Percentiles rank a stretch among this genome's conserved stretches.
Conservation (phyloP, 1,139 yeast genomes). For the Blastobotrys elegans region DNA sequence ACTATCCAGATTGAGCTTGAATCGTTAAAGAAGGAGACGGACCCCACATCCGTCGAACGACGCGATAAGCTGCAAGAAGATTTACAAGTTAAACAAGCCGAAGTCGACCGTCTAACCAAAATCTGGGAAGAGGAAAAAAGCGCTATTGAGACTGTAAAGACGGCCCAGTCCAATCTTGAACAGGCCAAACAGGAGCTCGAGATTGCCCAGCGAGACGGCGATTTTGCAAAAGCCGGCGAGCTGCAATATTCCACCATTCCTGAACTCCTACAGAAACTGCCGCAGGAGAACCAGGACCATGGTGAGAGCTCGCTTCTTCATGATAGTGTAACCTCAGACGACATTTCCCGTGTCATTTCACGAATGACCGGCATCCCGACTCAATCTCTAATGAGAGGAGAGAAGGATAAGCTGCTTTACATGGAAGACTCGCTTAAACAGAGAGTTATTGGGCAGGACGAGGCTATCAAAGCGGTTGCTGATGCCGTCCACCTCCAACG, state of each 20-base stretch:
- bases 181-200: slow-evolving; percentile 80
- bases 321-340: slow-evolving; percentile 91
- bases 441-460: slow-evolving; percentile 92
- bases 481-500: slow-evolving; percentile 95
- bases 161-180: slow-evolving; percentile 76
- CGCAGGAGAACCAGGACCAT: slow-evolving; percentile 40
- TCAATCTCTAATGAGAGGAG: slow-evolving; percentile 88
- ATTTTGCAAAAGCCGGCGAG: slow-evolving; percentile 84
- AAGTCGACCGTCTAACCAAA: slow-evolving; percentile 62
- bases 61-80: slow-evolving; percentile 60
- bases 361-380: slow-evolving; percentile 96
- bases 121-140: slow-evolving; percentile 82
- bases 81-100: slow-evolving; percentile 56
- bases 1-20: slow-evolving; percentile 93
- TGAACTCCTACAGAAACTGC: slow-evolving; percentile 59
- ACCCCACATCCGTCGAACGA: slow-evolving; percentile 74
- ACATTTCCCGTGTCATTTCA: slow-evolving; percentile 85
- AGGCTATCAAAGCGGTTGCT: slow-evolving; percentile 81
- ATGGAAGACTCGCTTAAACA: slow-evolving; percentile 77
- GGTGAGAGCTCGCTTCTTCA: slow-evolving; percentile 49
- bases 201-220: slow-evolving; percentile 74
- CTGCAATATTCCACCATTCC: slow-evolving; percentile 86
- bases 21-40: slow-evolving; percentile 87
- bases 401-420: slow-evolving; percentile 78
- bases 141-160: slow-evolving; percentile 69